phyloP scores from a whole-genome alignment of 2,329 filamentous ascomycete genomes.

The Grosmannia penicillata region DNA sequence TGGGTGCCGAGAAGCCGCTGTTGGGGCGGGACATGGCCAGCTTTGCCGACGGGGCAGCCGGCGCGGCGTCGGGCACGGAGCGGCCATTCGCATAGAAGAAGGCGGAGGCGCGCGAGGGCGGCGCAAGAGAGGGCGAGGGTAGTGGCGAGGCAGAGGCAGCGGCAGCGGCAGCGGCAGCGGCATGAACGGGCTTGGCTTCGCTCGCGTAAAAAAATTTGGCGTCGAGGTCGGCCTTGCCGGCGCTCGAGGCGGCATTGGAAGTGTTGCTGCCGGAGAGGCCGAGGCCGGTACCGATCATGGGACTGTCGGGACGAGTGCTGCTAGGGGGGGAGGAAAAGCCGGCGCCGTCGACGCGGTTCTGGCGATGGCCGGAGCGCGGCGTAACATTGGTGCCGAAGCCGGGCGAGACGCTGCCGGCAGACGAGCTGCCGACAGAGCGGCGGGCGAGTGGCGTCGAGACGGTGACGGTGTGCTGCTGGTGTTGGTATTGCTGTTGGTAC shows the following conservation, averaged over 20 bases:
- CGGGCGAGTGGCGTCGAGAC: conserved; percentile 25
- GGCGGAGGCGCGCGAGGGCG: conserved; percentile 26
- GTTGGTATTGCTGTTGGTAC: too few species aligned
- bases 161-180: conserved; percentile 2
- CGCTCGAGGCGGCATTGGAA: not conserved
- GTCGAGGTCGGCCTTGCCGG: conserved; percentile 52
- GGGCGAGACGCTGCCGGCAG: conserved; percentile 13
- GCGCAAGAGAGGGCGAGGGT: conserved; percentile 8
- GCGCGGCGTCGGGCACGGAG: conserved; percentile 17
- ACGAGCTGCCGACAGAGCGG: conserved; percentile 8
- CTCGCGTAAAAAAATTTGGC: conserved; percentile 88
- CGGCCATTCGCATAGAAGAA: conserved; percentile 44
- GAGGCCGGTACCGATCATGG: not conserved
- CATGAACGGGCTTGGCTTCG: conserved; percentile 43
- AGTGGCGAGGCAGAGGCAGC: not conserved
- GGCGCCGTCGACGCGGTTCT: conserved; percentile 53
- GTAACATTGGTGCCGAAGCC: conserved; percentile 58
- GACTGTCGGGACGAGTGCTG: not conserved
- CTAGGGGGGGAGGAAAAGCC: conserved; percentile 15
- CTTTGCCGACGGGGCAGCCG: conserved; percentile 4
- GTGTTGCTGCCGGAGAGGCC: not conserved
- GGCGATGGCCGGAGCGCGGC: conserved; percentile 61
- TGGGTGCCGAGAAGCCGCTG: conserved; percentile 46
- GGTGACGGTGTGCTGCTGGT: conserved; percentile 10
- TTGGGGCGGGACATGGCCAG: conserved; percentile 6